Percentiles rank a stretch among this genome's conserved stretches.
These are phyloP conservation scores for Fomitopsis pulvina DNA, from an alignment of 768 basidiomycete species.

Conservation along the genomic window DNA sequence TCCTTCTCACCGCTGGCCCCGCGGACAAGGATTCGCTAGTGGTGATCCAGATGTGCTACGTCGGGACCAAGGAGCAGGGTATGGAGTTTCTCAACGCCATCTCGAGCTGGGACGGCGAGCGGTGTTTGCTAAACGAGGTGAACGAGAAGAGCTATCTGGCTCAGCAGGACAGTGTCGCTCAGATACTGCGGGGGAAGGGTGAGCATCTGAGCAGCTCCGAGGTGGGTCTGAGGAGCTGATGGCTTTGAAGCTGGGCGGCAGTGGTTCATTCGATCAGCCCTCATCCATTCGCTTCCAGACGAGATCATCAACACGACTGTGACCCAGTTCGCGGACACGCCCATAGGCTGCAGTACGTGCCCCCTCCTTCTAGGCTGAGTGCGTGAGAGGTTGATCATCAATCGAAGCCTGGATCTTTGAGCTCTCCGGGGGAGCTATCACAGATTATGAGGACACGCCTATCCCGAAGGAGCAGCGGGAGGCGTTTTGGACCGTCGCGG, in stretches of 20 bases:
- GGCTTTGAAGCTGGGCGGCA: slow-evolving; percentile 58
- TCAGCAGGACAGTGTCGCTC: slow-evolving; percentile 90
- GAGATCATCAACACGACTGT: slow-evolving; percentile 83
- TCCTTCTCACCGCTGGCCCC: slow-evolving; percentile 86
- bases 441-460: slow-evolving; percentile 67
- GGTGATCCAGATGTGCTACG: slow-evolving; percentile 88
- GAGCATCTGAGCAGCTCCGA: slow-evolving; percentile 11
- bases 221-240: not conserved
- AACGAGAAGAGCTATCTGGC: slow-evolving; percentile 83
- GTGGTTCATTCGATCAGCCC: slow-evolving; percentile 86
- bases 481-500: slow-evolving; percentile 79
- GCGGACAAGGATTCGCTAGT: slow-evolving; percentile 78
- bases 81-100: slow-evolving; percentile 79
- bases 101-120: slow-evolving; percentile 84
- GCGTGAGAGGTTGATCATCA: not conserved
- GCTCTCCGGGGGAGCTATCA: slow-evolving; percentile 74
- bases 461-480: slow-evolving; percentile 75
- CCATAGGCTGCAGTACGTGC: slow-evolving; percentile 84
- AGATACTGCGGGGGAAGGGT: slow-evolving; percentile 84
- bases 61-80: slow-evolving; percentile 68
- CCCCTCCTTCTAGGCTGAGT: not conserved
- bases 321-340: slow-evolving; percentile 71
- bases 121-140: slow-evolving; percentile 83
- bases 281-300: slow-evolving; percentile 81
- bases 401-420: slow-evolving; percentile 85